Evolutionary conservation across 164 flowering plant species (phyloP).

Genomic region (Annona cherimola): DNA sequence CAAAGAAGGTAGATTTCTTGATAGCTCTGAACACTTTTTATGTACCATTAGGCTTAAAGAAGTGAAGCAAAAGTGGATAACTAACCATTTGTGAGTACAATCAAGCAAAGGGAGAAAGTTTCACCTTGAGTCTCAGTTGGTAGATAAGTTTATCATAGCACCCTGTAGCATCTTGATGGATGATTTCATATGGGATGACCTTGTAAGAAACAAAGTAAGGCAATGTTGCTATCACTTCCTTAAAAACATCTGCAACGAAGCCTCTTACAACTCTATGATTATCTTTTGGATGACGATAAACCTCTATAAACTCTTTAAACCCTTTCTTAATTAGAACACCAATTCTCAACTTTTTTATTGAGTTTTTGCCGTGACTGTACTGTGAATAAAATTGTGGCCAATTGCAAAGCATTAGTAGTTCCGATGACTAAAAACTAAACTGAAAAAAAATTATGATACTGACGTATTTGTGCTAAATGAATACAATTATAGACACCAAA

Average conservation of each 20-base stretch:
- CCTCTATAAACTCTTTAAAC: slow-evolving; percentile 26
- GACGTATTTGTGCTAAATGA: no score
- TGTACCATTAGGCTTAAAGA: no score
- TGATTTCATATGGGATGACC: background rate
- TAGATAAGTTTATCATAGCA: slow-evolving; percentile 1
- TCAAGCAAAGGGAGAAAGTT: background rate
- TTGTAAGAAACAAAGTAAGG: background rate
- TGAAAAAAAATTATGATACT: no score
- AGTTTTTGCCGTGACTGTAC: no score
- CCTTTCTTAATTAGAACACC: slow-evolving; percentile 27
- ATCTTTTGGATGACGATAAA: slow-evolving; percentile 10
- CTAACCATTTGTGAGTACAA: no score
- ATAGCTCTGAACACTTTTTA: no score
- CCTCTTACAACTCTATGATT: background rate
- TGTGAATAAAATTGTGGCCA: no score
- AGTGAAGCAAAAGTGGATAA: no score
- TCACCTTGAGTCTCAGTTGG: background rate
- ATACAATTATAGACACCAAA: no score
- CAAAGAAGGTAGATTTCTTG: no score
- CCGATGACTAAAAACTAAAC: no score
- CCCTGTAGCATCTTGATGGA: background rate
- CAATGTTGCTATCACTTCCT: background rate
- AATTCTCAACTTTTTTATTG: slow-evolving; percentile 15
- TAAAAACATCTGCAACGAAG: background rate
- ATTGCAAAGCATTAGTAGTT: no score